Evolutionary conservation across 164 flowering plant genomes (phyloP).

Genomic region (Annona cherimola): DNA sequence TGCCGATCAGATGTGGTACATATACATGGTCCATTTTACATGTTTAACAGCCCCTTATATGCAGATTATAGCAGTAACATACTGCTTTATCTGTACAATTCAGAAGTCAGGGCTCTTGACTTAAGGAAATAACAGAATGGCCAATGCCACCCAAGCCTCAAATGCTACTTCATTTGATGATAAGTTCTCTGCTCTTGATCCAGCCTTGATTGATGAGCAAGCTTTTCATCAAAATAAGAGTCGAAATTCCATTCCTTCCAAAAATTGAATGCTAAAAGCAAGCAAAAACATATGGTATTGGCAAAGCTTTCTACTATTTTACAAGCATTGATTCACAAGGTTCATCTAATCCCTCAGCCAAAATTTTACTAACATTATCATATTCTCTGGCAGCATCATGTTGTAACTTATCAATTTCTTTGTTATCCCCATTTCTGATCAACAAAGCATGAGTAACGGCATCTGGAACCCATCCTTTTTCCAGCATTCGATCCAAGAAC

Average conservation of each 20-base stretch:
- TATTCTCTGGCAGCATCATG: slow-evolving; percentile 10
- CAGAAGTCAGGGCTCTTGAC: not conserved
- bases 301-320: not conserved
- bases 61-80: not conserved
- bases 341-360: slow-evolving; percentile 44
- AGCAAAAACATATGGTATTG: not conserved
- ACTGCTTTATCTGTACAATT: not conserved
- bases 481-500: slow-evolving; percentile 65
- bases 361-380: slow-evolving; percentile 54
- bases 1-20: not conserved
- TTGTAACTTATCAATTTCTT: slow-evolving; percentile 8
- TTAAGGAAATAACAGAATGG: not conserved
- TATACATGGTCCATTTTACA: not conserved
- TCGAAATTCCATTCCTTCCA: not conserved
- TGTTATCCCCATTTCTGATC: slow-evolving; percentile 32
- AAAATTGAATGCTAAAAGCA: not conserved
- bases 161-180: not conserved
- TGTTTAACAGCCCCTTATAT: not conserved
- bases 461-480: slow-evolving; percentile 71
- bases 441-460: slow-evolving; percentile 49
- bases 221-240: not conserved
- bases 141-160: not conserved
- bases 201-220: not conserved
- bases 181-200: not conserved
- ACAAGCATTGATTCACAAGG: slow-evolving; percentile 8